phyloP scores from a whole-genome alignment of 768 basidiomycete genomes.

The Holtermannia corniformis region DNA sequence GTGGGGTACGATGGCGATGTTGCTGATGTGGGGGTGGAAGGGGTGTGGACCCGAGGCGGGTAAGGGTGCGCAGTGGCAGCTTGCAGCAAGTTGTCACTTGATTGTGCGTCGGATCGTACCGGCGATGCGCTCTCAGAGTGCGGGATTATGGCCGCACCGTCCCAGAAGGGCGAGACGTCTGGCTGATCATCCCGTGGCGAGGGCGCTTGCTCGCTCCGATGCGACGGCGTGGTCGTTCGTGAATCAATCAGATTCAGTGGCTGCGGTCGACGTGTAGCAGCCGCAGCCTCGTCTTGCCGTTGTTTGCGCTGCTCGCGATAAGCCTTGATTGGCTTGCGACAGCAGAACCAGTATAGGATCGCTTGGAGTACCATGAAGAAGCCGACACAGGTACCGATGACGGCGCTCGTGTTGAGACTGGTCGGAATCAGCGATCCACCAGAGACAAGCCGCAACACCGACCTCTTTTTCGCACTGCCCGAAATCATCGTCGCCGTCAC shows the following conservation, averaged over 20 bases:
- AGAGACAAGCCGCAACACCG: too few species aligned
- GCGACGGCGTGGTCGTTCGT: not conserved
- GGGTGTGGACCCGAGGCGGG: too few species aligned
- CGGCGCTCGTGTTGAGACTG: slow-evolving; percentile 23
- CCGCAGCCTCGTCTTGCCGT: slow-evolving; percentile 16
- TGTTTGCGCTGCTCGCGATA: slow-evolving; percentile 21
- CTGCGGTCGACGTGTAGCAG: slow-evolving; percentile 18
- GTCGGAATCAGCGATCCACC: slow-evolving; percentile 4
- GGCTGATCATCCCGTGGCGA: not conserved
- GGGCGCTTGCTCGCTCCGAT: not conserved
- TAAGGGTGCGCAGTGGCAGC: too few species aligned
- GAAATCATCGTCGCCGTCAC: not conserved
- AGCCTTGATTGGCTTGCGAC: slow-evolving; percentile 21
- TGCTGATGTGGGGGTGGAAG: too few species aligned
- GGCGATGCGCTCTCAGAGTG: too few species aligned
- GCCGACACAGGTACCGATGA: slow-evolving; percentile 24
- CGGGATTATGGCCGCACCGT: not conserved
- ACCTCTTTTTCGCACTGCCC: not conserved
- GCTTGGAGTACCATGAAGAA: slow-evolving; percentile 21
- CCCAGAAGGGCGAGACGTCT: not conserved
- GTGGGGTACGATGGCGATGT: too few species aligned
- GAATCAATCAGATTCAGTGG: not conserved
- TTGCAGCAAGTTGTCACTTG: too few species aligned
- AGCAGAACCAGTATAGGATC: slow-evolving; percentile 31
- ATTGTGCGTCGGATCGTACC: too few species aligned